Base-by-base conservation (phyloP, 2,329 filamentous ascomycete species). In the Botrytis pseudocinerea region DNA sequence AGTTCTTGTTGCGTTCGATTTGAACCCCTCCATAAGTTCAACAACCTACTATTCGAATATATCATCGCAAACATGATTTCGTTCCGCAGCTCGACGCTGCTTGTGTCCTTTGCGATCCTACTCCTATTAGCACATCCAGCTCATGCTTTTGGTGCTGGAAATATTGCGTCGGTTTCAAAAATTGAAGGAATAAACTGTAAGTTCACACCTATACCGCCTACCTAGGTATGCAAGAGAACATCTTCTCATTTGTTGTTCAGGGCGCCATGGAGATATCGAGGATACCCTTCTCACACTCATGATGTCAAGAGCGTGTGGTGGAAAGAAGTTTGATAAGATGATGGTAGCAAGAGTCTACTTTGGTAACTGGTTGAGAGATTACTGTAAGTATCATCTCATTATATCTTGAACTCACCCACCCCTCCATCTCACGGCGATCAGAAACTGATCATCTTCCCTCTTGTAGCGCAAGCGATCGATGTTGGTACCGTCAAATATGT, bases 281-380 rank as follows among this genome's bases (percentile, higher is more conserved):
- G 95, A 98, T 85, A 91, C 92, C 48, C 89, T 97, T 72, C 89
- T 97, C 74, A 90, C 88, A 74, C 85, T 97, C 73, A 76, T 83
- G 65, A 88, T 92, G 81, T 89, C 90, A 61, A 86, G 87, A 74
- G 86, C 87, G 59, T 89, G 89, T 32, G 84, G 84, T 76, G 88
- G 88, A 78, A 94, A 95, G 85, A 97, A 95, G 80, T 97, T 97
- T 83, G 90, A 88, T 85, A 96, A 96, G 85, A 89, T 97, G 80
- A 92, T 91, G 80, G 92, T 97, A 75, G 93, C 95, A 76, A 90
- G 94, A 75, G 93, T 97, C 76, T 98, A 98, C 85, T 98, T 98
- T 84, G 95, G 95, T 76, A 98, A 97, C 85, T 97, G 95, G 95
- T 89, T 97, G 48, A 89, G 90, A 72, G 95, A 98, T 83, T 98